Percentiles rank a stretch among this genome's conserved stretches.
phyloP scores from a whole-genome alignment of 345 rosid species.

The Gossypium stocksii region DNA sequence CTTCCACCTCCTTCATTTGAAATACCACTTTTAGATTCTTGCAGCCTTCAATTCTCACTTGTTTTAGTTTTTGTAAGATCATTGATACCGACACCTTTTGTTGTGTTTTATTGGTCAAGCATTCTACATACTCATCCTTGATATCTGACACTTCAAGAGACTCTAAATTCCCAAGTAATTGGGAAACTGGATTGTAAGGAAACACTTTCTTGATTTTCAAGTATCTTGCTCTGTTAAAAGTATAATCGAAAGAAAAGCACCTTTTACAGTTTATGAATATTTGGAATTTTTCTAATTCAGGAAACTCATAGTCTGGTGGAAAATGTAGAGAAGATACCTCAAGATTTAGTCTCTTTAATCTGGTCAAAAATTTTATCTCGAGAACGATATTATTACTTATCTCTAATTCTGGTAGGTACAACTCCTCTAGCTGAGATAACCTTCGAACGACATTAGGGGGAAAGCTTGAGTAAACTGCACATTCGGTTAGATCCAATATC shows the following conservation, averaged over 20 bases:
- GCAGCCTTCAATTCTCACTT: fast-evolving
- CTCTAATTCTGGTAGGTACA: not conserved
- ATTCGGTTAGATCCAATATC: not conserved
- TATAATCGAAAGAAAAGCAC: too few species aligned
- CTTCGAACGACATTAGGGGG: not conserved
- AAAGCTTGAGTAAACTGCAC: not conserved
- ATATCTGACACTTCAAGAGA: not conserved
- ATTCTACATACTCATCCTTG: not conserved
- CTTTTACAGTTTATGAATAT: not conserved
- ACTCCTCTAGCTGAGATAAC: not conserved
- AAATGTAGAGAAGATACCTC: not conserved
- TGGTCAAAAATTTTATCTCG: not conserved
- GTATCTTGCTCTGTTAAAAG: not conserved
- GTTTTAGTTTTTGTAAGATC: too few species aligned
- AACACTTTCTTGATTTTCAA: not conserved
- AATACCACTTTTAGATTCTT: not conserved
- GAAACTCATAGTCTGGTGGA: not conserved
- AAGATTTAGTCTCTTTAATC: not conserved
- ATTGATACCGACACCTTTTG: not conserved
- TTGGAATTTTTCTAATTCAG: not conserved
- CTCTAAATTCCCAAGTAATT: not conserved
- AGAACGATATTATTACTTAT: not conserved
- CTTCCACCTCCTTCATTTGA: not conserved
- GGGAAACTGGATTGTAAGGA: not conserved
- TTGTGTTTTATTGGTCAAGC: not conserved